Evolutionary conservation across 495 filamentous ascomycete genomes (phyloP), one percentile per base, ranked within the genome.

Genomic region (Amphirosellinia nigrospora): DNA sequence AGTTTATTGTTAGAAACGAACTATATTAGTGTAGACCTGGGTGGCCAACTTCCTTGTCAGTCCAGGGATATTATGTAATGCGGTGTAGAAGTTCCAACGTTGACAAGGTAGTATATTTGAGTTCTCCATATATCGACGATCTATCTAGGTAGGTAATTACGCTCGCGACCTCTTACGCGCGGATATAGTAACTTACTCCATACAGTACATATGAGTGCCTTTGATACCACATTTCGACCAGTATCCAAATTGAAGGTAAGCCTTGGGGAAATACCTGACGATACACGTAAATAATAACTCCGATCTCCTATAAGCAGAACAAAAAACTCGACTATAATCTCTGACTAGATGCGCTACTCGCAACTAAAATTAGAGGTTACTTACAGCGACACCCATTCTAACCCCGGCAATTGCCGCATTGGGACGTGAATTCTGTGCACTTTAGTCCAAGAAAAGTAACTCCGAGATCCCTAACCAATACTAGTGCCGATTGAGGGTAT

Each of bases 361-460:
- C 6, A 36, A 58, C 9, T 34, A 58, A 3, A 28, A 28, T n/a
- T 3, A 9, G 30, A 8, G 16, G 19, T 58, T 16, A 0, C 11
- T 34, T n/a, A n/a, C n/a, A n/a, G n/a, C n/a, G n/a, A 10, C 32
- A 36, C n/a, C 5, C 10, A 39, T 26, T 2, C 16, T 26, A 61
- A 61, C 56, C 45, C 66, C 66, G 66, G 66, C 15, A 69, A 62
- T 43, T 62, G 16, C 66, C 32, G 11, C 10, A 52, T 69, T 30
- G 3, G 66, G 45, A 69, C 32, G 34, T 62, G 15, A 26, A 2
- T n/a, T n/a, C 9, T 36, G 5, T 21, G 9, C 10, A 30, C 39
- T 60, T 32, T 7, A 34, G 53, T 69, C 66, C 66, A 34, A 62
- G 66, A 69, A 43, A 32, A 69, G 66, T 53, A 69, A 69, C 41